Percentiles rank a stretch among this genome's conserved stretches.
These are phyloP conservation scores for Fusarium sp. DNA, from an alignment of 2,329 filamentous ascomycete genomes.

Conservation along the genomic window DNA sequence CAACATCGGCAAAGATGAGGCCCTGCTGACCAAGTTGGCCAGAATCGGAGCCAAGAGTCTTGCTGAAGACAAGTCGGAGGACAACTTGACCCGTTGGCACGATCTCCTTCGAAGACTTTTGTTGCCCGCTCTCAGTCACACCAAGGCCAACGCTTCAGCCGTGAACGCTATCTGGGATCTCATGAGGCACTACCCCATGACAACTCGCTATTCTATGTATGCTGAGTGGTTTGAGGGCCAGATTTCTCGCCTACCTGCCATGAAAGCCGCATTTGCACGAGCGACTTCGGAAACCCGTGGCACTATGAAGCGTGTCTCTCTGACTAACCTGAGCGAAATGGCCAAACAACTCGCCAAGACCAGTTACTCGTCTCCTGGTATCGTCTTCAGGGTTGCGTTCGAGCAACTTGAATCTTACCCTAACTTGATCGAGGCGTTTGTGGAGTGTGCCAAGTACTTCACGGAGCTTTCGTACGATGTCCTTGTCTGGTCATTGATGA, in stretches of 20 bases:
- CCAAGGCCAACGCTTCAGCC: constrained; percentile 83
- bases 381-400: constrained; percentile 90
- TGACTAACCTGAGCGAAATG: constrained; percentile 87
- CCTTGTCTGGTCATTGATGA: constrained; percentile 91
- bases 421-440: constrained; percentile 94
- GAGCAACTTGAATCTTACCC: constrained; percentile 93
- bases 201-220: constrained; percentile 87
- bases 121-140: constrained; percentile 89
- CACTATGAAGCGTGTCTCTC: constrained; percentile 88
- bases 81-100: constrained; percentile 83
- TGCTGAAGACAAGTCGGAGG: constrained; percentile 73
- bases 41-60: constrained; percentile 85
- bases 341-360: constrained; percentile 90
- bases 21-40: constrained; percentile 83
- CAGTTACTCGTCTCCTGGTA: constrained; percentile 89
- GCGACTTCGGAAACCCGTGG: constrained; percentile 84
- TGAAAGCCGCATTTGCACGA: constrained; percentile 81
- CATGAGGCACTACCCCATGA: constrained; percentile 80
- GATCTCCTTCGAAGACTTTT: constrained; percentile 85
- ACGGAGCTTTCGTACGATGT: constrained; percentile 94
- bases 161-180: constrained; percentile 90
- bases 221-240: constrained; percentile 90
- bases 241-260: constrained; percentile 80
- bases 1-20: constrained; percentile 86
- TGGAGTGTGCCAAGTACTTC: constrained; percentile 95